Evolutionary conservation across 345 rosid species (phyloP).

Genomic region (Gossypium thurberi): DNA sequence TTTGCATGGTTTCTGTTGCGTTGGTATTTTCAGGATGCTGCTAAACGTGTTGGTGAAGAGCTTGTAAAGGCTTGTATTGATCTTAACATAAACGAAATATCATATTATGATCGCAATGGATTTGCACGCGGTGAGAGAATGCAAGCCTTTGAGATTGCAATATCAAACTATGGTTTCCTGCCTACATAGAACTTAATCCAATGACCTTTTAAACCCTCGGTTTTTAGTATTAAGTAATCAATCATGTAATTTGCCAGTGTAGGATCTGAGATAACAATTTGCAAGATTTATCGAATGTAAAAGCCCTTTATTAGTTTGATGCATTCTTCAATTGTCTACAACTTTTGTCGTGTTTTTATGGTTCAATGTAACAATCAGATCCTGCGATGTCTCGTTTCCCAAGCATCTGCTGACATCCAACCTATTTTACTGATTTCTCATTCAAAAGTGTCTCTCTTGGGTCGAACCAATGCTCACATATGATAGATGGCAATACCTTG

Average conservation of each 20-base stretch:
- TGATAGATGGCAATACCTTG: neutral
- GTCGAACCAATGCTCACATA: neutral
- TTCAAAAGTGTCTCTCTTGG: neutral
- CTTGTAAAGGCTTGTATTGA: conserved; percentile 58
- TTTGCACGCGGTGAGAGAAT: conserved; percentile 67
- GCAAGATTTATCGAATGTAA: neutral
- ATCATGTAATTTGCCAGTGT: neutral
- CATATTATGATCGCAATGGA: conserved; percentile 80
- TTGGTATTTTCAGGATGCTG: conserved; percentile 57
- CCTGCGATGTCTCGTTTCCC: neutral
- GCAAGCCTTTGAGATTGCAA: conserved; percentile 70
- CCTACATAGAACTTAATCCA: conserved; percentile 29
- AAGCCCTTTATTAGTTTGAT: neutral
- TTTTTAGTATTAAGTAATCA: neutral
- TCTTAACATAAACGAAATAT: conserved; percentile 60
- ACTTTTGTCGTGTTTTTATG: neutral
- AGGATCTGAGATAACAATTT: neutral
- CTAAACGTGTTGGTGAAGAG: conserved; percentile 75
- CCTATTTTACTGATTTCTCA: too few species aligned
- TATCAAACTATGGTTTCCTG: conserved; percentile 64
- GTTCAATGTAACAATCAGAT: neutral
- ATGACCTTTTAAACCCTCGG: neutral
- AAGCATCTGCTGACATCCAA: neutral
- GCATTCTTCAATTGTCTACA: neutral
- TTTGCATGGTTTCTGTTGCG: neutral